Conservation (phyloP, 306 rosid species). For the Quercus glauca region DNA sequence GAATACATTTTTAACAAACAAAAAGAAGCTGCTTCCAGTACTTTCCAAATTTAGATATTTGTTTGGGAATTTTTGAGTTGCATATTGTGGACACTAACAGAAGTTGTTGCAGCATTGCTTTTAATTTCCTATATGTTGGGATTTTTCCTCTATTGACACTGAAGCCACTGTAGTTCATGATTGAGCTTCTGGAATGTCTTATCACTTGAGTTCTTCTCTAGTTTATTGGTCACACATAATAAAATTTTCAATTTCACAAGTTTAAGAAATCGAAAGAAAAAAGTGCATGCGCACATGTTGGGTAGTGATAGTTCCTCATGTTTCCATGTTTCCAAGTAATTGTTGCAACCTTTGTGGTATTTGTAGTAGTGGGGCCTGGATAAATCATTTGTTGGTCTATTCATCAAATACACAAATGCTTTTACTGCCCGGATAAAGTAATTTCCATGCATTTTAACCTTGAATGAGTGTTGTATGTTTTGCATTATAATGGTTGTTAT, state of each 20-base stretch:
- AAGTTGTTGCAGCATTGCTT: neutral
- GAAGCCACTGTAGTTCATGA: neutral
- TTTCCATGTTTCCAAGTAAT: neutral
- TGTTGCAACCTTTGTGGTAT: neutral
- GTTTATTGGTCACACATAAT: neutral
- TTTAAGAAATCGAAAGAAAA: neutral
- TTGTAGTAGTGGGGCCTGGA: neutral
- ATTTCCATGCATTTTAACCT: neutral
- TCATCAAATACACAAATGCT: neutral
- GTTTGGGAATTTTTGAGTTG: neutral
- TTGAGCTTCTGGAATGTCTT: neutral
- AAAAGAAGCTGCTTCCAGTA: neutral
- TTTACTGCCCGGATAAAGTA: neutral
- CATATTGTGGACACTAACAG: neutral
- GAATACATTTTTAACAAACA: neutral
- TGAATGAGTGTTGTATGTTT: neutral
- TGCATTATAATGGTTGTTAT: neutral
- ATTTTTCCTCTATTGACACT: neutral
- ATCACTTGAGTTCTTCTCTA: neutral
- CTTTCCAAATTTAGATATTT: neutral
- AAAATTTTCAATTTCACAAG: neutral
- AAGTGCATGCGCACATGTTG: no score
- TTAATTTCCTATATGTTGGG: neutral
- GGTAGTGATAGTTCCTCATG: neutral
- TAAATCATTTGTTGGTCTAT: neutral